Percentiles rank a stretch among this genome's conserved stretches.
Evolutionary conservation across 2,329 filamentous ascomycete genomes (phyloP).

Genomic region (Scedosporium apiospermum): DNA sequence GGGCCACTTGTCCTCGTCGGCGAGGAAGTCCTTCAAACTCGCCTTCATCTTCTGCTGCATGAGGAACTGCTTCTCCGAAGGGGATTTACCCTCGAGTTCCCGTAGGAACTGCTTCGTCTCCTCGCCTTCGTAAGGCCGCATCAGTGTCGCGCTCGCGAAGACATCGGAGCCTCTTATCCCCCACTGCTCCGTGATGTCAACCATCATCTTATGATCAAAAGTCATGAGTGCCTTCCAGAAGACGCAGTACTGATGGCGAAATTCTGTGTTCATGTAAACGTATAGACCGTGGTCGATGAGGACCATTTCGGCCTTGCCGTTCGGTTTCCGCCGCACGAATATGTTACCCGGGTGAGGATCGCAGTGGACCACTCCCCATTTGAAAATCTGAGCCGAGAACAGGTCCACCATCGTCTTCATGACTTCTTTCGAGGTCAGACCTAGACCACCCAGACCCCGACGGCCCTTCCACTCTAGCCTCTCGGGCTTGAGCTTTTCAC

Average conservation of each 20-base stretch:
- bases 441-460: slow-evolving; percentile 68
- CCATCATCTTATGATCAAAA: slow-evolving; percentile 78
- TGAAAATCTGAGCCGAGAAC: slow-evolving; percentile 96
- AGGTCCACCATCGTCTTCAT: slow-evolving; percentile 97
- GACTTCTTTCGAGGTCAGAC: slow-evolving; percentile 71
- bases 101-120: slow-evolving; percentile 57
- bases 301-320: slow-evolving; percentile 78
- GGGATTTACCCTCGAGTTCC: slow-evolving; percentile 47
- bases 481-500: slow-evolving; percentile 65
- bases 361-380: slow-evolving; percentile 92
- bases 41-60: slow-evolving; percentile 82
- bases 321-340: slow-evolving; percentile 78
- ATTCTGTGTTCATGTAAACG: slow-evolving; percentile 75
- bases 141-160: slow-evolving; percentile 81
- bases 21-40: slow-evolving; percentile 57
- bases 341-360: slow-evolving; percentile 97
- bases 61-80: slow-evolving; percentile 71
- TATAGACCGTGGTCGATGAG: slow-evolving; percentile 97
- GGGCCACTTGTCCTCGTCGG: slow-evolving; percentile 81
- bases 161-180: slow-evolving; percentile 83
- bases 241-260: slow-evolving; percentile 74
- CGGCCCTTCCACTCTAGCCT: slow-evolving; percentile 69
- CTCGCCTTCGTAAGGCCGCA: slow-evolving; percentile 85
- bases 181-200: slow-evolving; percentile 66
- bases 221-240: slow-evolving; percentile 95